Base-by-base conservation (phyloP, 345 rosid species). In the Melaleuca quinquenervia region DNA sequence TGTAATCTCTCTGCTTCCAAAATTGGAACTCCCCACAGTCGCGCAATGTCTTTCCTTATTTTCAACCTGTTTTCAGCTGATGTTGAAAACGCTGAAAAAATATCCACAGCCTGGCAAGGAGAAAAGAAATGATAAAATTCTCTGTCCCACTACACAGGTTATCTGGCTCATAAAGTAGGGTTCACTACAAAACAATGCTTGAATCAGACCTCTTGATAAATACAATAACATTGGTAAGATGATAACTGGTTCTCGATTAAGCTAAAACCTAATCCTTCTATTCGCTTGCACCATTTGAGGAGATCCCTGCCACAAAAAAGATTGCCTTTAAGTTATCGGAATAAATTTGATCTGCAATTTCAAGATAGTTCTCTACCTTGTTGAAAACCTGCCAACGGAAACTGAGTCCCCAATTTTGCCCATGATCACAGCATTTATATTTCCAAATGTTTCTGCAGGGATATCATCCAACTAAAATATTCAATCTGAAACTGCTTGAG, bases 271-370 rank as follows among this genome's bases (percentile, higher is more conserved):
- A 90, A 85, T 29, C 91, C 90, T 74, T 89, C 89, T 89, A 97
- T 93, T 86, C 99, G 91, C 87, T 94, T 96, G 91, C 99, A 96
- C 98, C 95, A 96, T 91, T 97, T 96, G 56, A 97, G 94, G 84
- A 97, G 94, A 92, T 97, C 99, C 94, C 99, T 97, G 93, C 74
- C 87, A 90, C 85, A 48, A 91, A 76, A 50, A 90, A 83, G 82
- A 87, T 75, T 70, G 24, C 24, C 13, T 0, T 32, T 32, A 36
- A 70, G 20, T 70, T 18, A 70, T 70, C 9, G 13, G 24, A 18
- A 70, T 70, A 9, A 82, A n/a, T 50, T 21, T 10, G n/a, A 58
- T 48, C 74, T 11, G 24, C 36, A 83, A 54, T 52, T 24, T 52
- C 75, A 85, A 62, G 29, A 55, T 75, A 74, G 44, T 26, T 48